phyloP scores from a whole-genome alignment of 78 protist species.

The Diacronema lutheri region DNA sequence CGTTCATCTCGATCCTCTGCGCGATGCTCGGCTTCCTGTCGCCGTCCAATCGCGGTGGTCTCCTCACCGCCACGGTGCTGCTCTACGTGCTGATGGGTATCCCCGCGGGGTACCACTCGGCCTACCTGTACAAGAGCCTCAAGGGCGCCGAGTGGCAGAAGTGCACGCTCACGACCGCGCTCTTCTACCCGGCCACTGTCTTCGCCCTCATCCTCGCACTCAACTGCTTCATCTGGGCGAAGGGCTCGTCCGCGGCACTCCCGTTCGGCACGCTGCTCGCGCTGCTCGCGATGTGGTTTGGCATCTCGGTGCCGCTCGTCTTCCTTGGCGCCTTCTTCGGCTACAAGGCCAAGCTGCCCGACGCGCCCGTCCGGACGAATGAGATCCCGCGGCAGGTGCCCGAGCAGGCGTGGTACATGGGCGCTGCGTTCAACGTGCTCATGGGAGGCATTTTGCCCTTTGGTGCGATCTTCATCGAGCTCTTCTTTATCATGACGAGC shows the following conservation, averaged over 20 bases:
- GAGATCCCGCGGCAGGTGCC: conserved; percentile 51
- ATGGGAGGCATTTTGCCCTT: conserved; percentile 71
- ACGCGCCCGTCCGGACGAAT: conserved; percentile 4
- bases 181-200: conserved; percentile 61
- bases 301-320: conserved; percentile 90
- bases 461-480: conserved; percentile 72
- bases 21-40: conserved; percentile 94
- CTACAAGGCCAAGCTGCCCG: conserved; percentile 7
- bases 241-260: conserved; percentile 47
- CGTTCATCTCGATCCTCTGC: conserved; percentile 37
- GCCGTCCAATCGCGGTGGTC: conserved; percentile 91
- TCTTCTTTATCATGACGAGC: conserved; percentile 69
- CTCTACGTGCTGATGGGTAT: conserved; percentile 85
- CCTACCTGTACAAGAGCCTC: conserved; percentile 68
- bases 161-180: conserved; percentile 58
- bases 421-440: neutral
- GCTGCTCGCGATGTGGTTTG: conserved; percentile 85
- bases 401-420: conserved; percentile 45
- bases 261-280: conserved; percentile 64
- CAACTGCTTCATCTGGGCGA: conserved; percentile 57
- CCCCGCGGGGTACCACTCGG: conserved; percentile 29
- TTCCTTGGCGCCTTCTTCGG: conserved; percentile 91
- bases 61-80: conserved; percentile 78
- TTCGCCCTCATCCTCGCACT: conserved; percentile 60
- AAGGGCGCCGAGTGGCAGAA: conserved; percentile 80